Percentiles rank a stretch among this genome's conserved stretches.
Evolutionary conservation across 2,329 filamentous ascomycete genomes (phyloP).

Genomic region (Hypocreales sp.): DNA sequence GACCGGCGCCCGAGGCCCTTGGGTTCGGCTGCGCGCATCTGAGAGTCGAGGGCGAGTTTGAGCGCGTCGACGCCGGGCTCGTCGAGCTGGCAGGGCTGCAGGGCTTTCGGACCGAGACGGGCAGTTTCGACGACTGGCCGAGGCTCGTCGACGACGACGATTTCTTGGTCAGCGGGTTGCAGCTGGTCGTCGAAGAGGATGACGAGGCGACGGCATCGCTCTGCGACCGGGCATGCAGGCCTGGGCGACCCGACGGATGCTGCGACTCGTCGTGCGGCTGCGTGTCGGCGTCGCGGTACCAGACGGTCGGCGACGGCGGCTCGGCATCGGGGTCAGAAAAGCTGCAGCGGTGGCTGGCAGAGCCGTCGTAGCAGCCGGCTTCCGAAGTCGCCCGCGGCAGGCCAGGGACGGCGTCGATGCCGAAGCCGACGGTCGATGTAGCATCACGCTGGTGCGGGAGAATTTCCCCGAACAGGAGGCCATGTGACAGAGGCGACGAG

Average conservation of each 20-base stretch:
- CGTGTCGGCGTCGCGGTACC: constrained; percentile 33
- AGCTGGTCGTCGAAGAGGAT: constrained; percentile 13
- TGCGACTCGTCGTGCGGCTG: constrained; percentile 8
- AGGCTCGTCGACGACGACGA: constrained; percentile 9
- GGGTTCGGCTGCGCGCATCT: constrained; percentile 26
- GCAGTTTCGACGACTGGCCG: constrained; percentile 22
- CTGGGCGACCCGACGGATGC: constrained; percentile 8
- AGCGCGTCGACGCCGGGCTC: constrained; percentile 36
- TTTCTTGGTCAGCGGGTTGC: constrained; percentile 16
- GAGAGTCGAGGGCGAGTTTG: constrained; percentile 35
- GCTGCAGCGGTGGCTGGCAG: constrained; percentile 33
- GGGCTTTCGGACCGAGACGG: constrained; percentile 29
- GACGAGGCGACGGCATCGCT: constrained; percentile 40
- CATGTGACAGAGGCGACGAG: constrained; percentile 22
- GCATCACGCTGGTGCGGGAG: constrained; percentile 39
- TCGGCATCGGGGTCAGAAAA: constrained; percentile 40
- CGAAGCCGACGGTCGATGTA: constrained; percentile 38
- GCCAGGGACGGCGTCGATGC: constrained; percentile 33
- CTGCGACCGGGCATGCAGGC: constrained; percentile 32
- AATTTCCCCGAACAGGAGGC: constrained; percentile 63
- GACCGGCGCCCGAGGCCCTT: constrained; percentile 20
- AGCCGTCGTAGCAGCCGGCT: constrained; percentile 41
- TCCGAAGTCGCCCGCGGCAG: constrained; percentile 53
- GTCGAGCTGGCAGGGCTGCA: constrained; percentile 27
- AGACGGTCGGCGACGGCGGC: constrained; percentile 50